Conservation (phyloP, 116 monocot species). For the Phalaenopsis hybrid region DNA sequence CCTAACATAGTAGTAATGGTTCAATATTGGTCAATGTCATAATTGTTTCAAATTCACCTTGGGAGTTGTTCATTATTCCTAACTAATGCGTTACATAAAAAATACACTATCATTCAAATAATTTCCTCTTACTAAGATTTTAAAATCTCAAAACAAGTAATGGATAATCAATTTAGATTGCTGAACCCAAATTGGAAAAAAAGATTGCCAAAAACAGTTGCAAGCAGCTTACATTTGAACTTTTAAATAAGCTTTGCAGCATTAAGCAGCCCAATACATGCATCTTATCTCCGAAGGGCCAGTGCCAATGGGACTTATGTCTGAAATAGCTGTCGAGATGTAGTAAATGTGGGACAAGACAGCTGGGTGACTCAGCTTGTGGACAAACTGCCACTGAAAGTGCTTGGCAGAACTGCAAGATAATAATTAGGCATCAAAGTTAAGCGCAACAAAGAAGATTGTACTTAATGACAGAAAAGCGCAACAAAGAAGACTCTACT, state of each 20-base stretch:
- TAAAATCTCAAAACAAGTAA: background rate
- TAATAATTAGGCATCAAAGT: conserved; percentile 7
- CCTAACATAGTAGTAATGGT: background rate
- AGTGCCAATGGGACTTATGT: conserved; percentile 56
- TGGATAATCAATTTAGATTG: background rate
- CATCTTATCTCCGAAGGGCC: conserved; percentile 74
- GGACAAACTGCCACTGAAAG: conserved; percentile 54
- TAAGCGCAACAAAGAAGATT: background rate
- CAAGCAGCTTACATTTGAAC: conserved; percentile 5
- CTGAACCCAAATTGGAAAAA: background rate
- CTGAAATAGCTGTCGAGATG: conserved; percentile 67
- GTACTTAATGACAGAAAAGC: background rate
- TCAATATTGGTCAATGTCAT: background rate
- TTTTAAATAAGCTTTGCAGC: conserved; percentile 61
- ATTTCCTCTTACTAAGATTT: background rate
- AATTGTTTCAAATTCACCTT: background rate
- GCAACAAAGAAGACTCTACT: background rate
- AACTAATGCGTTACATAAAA: background rate
- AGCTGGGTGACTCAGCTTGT: conserved; percentile 34
- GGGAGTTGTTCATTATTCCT: background rate
- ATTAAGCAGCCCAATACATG: conserved; percentile 81
- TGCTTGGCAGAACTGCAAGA: conserved; percentile 58
- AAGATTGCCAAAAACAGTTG: background rate
- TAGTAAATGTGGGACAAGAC: conserved; percentile 61
- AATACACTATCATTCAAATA: background rate